phyloP scores from a whole-genome alignment of 768 basidiomycete genomes.

The Rhizopogon vesiculosus region DNA sequence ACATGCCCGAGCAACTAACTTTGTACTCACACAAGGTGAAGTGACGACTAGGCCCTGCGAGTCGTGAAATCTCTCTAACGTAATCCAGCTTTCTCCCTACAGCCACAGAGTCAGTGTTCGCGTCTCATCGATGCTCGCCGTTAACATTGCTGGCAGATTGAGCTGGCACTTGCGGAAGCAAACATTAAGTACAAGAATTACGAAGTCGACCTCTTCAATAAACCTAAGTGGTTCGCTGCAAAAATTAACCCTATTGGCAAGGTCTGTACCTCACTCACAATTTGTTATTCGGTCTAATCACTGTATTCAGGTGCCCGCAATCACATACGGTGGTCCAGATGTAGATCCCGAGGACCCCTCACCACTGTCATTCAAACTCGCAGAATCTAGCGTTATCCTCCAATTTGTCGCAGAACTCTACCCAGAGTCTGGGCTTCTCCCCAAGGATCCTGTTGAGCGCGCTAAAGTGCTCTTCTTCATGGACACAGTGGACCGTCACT shows the following conservation, averaged over 20 bases:
- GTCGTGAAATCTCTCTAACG: not conserved
- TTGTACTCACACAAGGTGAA: not conserved
- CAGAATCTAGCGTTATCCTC: constrained; percentile 60
- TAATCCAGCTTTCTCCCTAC: constrained; percentile 44
- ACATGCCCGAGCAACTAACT: not conserved
- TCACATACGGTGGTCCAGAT: constrained; percentile 56
- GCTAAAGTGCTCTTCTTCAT: constrained; percentile 61
- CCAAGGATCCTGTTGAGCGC: constrained; percentile 46
- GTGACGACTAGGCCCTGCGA: not conserved
- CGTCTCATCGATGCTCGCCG: not conserved
- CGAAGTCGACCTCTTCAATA: constrained; percentile 56
- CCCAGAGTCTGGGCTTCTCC: constrained; percentile 42
- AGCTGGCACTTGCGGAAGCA: constrained; percentile 55
- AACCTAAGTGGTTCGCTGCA: constrained; percentile 62
- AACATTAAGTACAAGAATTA: constrained; percentile 42
- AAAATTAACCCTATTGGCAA: constrained; percentile 62
- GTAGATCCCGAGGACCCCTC: constrained; percentile 51
- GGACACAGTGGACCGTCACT: constrained; percentile 41
- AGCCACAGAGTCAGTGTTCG: constrained; percentile 41
- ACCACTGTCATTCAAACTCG: constrained; percentile 51
- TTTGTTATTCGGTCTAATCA: not conserved
- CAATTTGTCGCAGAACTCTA: constrained; percentile 63
- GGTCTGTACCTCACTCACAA: constrained; percentile 29
- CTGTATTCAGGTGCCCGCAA: constrained; percentile 43
- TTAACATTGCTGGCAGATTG: constrained; percentile 30